Evolutionary conservation across 768 basidiomycete species (phyloP).

Genomic region (Suillus discolor): DNA sequence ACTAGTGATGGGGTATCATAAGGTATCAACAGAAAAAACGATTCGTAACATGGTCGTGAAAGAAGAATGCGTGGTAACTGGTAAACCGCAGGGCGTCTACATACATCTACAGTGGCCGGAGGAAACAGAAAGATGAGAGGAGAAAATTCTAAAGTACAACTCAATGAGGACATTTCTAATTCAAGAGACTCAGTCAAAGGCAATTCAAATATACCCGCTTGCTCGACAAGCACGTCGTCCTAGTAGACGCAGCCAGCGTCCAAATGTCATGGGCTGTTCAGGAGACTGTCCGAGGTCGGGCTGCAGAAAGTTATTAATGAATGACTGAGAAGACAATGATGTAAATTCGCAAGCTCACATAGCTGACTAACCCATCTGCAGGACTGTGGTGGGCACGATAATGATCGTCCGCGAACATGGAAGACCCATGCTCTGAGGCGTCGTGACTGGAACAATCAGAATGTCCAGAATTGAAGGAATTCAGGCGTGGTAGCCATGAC

Average conservation of each 20-base stretch:
- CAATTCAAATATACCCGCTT: background rate
- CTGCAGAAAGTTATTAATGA: background rate
- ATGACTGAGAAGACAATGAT: background rate
- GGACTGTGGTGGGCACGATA: background rate
- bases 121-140: background rate
- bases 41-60: background rate
- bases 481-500: slow-evolving; percentile 7
- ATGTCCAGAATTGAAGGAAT: slow-evolving; percentile 1
- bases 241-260: slow-evolving; percentile 2
- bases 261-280: slow-evolving; percentile 5
- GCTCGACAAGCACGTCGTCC: slow-evolving; percentile 1
- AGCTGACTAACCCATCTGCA: background rate
- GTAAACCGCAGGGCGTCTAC: background rate
- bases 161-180: background rate
- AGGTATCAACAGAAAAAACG: background rate
- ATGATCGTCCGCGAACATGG: background rate
- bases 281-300: background rate
- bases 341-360: background rate
- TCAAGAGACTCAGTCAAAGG: background rate
- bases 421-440: background rate
- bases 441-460: background rate
- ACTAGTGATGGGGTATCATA: background rate
- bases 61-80: background rate
- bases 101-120: background rate
- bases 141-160: background rate